These are phyloP conservation scores for Eimeria necatrix DNA, from an alignment of 169 alveolate genomes.

Conservation along the genomic window DNA sequence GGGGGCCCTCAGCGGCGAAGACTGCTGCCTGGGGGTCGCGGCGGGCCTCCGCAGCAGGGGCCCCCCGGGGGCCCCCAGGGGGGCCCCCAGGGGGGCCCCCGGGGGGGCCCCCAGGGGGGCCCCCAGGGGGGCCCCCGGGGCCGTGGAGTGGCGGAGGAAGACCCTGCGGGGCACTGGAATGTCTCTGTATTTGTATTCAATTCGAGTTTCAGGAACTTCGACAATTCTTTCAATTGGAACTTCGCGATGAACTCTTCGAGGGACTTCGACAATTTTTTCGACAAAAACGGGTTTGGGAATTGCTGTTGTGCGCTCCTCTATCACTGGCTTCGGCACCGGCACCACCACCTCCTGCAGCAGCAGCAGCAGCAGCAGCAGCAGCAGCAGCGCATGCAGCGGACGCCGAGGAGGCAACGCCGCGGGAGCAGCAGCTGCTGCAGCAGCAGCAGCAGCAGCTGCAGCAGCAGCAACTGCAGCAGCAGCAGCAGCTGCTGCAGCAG, in stretches of 20 bases:
- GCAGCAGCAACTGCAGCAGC: too few species aligned
- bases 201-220: conserved; percentile 10
- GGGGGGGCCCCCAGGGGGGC: too few species aligned
- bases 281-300: conserved; percentile 34
- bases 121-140: too few species aligned
- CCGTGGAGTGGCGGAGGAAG: too few species aligned
- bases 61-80: too few species aligned
- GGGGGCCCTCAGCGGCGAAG: neutral
- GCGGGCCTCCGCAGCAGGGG: too few species aligned
- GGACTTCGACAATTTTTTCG: conserved; percentile 62
- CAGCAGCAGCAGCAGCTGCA: too few species aligned
- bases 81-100: too few species aligned
- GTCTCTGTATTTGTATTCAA: neutral
- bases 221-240: conserved; percentile 38
- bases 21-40: too few species aligned
- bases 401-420: too few species aligned
- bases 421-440: too few species aligned
- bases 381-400: neutral
- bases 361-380: neutral
- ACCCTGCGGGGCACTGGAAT: neutral
- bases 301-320: conserved; percentile 24
- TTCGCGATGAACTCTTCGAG: conserved; percentile 24
- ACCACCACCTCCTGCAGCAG: conserved; percentile 57
- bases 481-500: too few species aligned
- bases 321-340: conserved; percentile 73